Conservation (phyloP, 345 rosid genomes). For the Pistacia integerrima region DNA sequence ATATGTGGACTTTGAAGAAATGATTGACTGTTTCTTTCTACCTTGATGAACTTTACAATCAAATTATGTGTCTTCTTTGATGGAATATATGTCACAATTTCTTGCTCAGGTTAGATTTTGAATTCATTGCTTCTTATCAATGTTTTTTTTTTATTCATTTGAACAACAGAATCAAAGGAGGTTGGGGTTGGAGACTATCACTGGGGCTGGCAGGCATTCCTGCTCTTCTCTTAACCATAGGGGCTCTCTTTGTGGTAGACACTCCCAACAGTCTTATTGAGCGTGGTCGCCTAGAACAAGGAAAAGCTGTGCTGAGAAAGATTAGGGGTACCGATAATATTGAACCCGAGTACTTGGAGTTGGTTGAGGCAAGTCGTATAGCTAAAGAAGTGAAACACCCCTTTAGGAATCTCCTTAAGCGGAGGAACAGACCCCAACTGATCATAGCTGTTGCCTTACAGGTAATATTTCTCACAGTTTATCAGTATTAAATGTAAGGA, state of each 20-base stretch:
- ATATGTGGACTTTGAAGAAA: not conserved
- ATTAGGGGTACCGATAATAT: slow-evolving; percentile 83
- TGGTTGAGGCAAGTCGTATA: slow-evolving; percentile 86
- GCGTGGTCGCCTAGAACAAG: slow-evolving; percentile 83
- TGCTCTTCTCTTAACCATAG: slow-evolving; percentile 71
- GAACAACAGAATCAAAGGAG: slow-evolving; percentile 60
- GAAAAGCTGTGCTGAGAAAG: slow-evolving; percentile 73
- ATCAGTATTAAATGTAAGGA: not conserved
- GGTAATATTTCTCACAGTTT: slow-evolving; percentile 32
- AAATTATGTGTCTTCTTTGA: not conserved
- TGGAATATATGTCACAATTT: not conserved
- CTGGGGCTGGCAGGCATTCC: slow-evolving; percentile 90
- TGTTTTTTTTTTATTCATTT: not conserved
- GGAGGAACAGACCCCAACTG: slow-evolving; percentile 77
- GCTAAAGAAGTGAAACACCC: slow-evolving; percentile 92
- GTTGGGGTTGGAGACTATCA: slow-evolving; percentile 98
- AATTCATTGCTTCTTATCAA: not conserved
- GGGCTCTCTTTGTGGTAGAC: slow-evolving; percentile 78
- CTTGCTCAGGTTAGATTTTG: not conserved
- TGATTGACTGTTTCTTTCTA: not conserved
- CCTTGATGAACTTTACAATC: not conserved
- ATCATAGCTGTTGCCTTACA: slow-evolving; percentile 81
- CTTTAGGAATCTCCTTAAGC: slow-evolving; percentile 73
- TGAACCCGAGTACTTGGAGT: slow-evolving; percentile 82
- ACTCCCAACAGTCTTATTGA: slow-evolving; percentile 93